Percentiles rank a stretch among this genome's conserved stretches.
Conservation (phyloP, 768 basidiomycete species). For the Tricholoma furcatifolium region DNA sequence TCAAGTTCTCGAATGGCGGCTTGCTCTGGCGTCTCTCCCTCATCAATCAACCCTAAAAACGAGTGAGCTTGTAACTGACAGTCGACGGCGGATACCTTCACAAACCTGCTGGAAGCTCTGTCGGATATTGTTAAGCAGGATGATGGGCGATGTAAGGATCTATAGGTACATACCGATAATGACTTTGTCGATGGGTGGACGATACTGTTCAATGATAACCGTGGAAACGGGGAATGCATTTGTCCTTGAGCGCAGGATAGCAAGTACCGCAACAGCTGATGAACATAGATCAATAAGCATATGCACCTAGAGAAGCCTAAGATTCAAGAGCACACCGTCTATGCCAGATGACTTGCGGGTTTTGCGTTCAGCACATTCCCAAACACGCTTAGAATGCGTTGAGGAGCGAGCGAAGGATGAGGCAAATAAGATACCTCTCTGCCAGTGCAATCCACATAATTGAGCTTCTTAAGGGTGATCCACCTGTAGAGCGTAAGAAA, state of each 20-base stretch:
- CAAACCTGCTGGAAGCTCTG: conserved; percentile 39
- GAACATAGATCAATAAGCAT: background rate
- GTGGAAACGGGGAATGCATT: conserved; percentile 73
- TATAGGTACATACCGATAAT: conserved; percentile 59
- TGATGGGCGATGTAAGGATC: background rate
- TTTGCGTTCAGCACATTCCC: conserved; percentile 88
- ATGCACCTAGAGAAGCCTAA: background rate
- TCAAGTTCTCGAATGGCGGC: conserved; percentile 86
- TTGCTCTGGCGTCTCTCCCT: conserved; percentile 75
- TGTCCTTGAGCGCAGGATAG: conserved; percentile 74
- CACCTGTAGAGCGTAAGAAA: conserved; percentile 49
- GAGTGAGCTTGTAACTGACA: background rate
- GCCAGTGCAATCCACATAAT: conserved; percentile 77
- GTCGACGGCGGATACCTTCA: conserved; percentile 3
- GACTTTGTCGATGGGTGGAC: conserved; percentile 79
- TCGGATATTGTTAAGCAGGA: background rate
- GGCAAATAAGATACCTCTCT: conserved; percentile 48
- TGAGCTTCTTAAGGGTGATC: conserved; percentile 80
- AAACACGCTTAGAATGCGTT: conserved; percentile 54
- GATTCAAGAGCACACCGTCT: conserved; percentile 59
- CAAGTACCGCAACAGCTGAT: conserved; percentile 81
- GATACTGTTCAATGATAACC: conserved; percentile 88
- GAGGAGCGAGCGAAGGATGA: background rate
- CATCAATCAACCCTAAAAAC: conserved; percentile 73
- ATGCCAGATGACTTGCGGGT: conserved; percentile 75